These are phyloP conservation scores for Theobroma grandiflorum DNA, from an alignment of 441 rosid species.

Conservation along the genomic window DNA sequence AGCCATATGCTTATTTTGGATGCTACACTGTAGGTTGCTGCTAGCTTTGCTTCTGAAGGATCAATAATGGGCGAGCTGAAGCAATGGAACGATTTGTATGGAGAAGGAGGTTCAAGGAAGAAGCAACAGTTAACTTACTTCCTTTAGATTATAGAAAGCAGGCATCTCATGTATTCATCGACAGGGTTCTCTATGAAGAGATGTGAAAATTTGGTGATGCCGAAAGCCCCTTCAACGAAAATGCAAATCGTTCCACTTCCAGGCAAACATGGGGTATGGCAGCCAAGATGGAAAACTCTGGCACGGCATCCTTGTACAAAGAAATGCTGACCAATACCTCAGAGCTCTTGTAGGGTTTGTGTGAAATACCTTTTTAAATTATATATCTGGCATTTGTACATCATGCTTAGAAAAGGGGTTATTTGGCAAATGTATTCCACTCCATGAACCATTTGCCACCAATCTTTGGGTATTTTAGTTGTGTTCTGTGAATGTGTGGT, in stretches of 20 bases:
- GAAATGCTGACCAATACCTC: slow-evolving; percentile 12
- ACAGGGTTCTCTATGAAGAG: background rate
- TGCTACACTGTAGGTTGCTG: slow-evolving; percentile 70
- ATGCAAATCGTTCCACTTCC: background rate
- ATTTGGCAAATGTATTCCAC: background rate
- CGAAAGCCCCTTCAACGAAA: slow-evolving; percentile 9
- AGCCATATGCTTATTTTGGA: background rate
- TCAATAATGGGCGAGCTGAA: slow-evolving; percentile 84
- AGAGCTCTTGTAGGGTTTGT: background rate
- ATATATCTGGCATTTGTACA: slow-evolving; percentile 21
- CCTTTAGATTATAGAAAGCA: slow-evolving; percentile 54
- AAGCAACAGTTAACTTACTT: slow-evolving; percentile 92
- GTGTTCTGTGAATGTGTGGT: slow-evolving; percentile 32
- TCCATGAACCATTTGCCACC: slow-evolving; percentile 18
- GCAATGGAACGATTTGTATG: slow-evolving; percentile 93
- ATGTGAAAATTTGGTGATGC: slow-evolving; percentile 19
- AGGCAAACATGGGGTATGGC: background rate
- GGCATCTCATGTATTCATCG: slow-evolving; percentile 11
- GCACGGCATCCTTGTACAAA: slow-evolving; percentile 1
- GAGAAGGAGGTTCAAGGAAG: slow-evolving; percentile 98
- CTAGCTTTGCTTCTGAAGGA: slow-evolving; percentile 90
- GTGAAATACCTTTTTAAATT: background rate
- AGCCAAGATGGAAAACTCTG: slow-evolving; percentile 24
- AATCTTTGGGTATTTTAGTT: slow-evolving; percentile 23
- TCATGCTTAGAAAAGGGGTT: slow-evolving; percentile 24